Evolutionary conservation across 768 basidiomycete genomes (phyloP), one percentile per base, ranked within the genome.

Genomic region (Lactarius pseudohatsudake): DNA sequence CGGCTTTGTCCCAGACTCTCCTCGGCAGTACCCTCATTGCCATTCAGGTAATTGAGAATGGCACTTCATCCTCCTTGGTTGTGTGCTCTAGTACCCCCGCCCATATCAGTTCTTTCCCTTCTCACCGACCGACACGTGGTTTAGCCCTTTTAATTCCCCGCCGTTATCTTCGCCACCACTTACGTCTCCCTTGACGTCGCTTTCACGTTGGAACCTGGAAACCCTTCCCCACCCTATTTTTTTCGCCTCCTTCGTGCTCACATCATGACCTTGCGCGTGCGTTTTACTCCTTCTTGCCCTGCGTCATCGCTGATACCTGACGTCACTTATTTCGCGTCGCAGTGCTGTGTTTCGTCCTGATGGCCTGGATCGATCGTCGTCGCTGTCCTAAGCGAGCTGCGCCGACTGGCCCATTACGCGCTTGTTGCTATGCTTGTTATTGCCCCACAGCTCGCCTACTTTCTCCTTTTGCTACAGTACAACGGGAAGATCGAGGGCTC

Each of bases 21-120:
- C 78, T 92, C 61, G 91, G 82, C 38, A 92, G 91, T 76, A 90
- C 82, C 11, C 77, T 92, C 66, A 83, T 94, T 22, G 86, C 88
- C 41, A 91, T 89, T 22, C 96, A 98, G 77, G 75, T 95, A 56
- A 90, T 97, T 62, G 96, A 98, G 74, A 96, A 92, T 72, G 95
- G 94, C 9, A 91, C 92, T 0, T 78, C 87, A 38, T 84, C 84
- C 71, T 84, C 87, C 65, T 68, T 91, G 57, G 78, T 89, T 61
- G 90, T 91, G 61, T 70, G 83, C 84, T 57, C 34, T 67, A 13
- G 11, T 13, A 40, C 15, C 28, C 61, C 30, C n/a, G 61, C 59
- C 59, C 64, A 32, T 41, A 53, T 38, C 41, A 28, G n/a, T 16
- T 13, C 13, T 15, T 45, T 57, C 15, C 15, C 3, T 41, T 22